A percentile compares a stretch with the other conserved stretches of the same genome.
These are phyloP conservation scores for Debaryomyces psychrophilus DNA, from an alignment of 1,139 yeast species.

Conservation along the genomic window DNA sequence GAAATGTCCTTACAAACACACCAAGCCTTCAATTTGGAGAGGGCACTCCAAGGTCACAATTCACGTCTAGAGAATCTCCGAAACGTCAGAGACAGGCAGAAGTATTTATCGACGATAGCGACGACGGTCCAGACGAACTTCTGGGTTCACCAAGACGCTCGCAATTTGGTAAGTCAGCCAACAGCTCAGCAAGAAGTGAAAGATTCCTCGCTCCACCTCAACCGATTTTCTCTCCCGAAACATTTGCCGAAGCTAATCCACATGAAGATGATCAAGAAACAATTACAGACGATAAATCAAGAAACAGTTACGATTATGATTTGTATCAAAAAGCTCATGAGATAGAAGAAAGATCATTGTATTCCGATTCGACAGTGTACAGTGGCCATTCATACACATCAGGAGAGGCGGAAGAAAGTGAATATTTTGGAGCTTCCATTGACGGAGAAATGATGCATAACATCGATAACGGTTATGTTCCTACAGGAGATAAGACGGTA, in stretches of 20 bases:
- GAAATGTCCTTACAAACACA: constrained; percentile 25
- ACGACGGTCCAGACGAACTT: constrained; percentile 31
- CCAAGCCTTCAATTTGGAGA: constrained; percentile 28
- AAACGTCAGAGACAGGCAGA: constrained; percentile 55
- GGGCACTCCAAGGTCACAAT: constrained; percentile 53
- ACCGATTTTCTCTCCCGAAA: constrained; percentile 65
- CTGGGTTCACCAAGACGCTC: constrained; percentile 41
- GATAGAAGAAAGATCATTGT: constrained; percentile 37
- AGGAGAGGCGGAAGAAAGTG: constrained; percentile 29
- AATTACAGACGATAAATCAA: constrained; percentile 22
- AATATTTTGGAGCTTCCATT: constrained; percentile 48
- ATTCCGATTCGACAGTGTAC: constrained; percentile 45
- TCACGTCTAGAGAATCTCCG: constrained; percentile 69
- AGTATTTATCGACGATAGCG: constrained; percentile 49
- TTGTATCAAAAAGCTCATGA: constrained; percentile 43
- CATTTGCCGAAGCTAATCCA: constrained; percentile 64
- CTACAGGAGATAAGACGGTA: constrained; percentile 38
- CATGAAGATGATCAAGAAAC: constrained; percentile 44
- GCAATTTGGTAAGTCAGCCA: constrained; percentile 29
- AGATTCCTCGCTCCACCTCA: constrained; percentile 63
- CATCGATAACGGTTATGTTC: constrained; percentile 42
- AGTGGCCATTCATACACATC: constrained; percentile 36
- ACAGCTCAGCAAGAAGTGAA: constrained; percentile 45
- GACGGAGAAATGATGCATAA: constrained; percentile 52
- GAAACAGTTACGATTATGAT: constrained; percentile 37